Evolutionary conservation across 2,329 filamentous ascomycete genomes (phyloP).

Genomic region (Paraconiothyrium brasiliense): DNA sequence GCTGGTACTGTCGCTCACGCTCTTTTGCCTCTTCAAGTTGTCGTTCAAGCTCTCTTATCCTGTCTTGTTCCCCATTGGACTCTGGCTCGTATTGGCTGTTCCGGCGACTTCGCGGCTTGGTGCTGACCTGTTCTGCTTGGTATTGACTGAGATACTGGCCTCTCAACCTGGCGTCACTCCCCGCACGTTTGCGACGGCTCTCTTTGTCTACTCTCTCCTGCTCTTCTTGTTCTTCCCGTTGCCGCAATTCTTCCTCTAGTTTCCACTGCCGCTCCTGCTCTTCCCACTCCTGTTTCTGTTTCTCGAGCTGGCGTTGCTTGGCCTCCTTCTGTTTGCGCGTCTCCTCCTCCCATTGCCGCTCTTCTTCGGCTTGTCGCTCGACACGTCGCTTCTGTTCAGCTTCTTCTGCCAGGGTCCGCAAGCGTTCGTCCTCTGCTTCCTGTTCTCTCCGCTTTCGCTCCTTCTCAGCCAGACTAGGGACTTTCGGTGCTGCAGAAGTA

Average conservation of each 20-base stretch:
- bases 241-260: constrained; percentile 75
- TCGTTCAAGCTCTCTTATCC: constrained; percentile 82
- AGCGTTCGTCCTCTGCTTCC: constrained; percentile 63
- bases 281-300: constrained; percentile 78
- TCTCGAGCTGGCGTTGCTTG: constrained; percentile 67
- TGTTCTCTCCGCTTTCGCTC: constrained; percentile 72
- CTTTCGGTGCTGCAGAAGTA: constrained; percentile 79
- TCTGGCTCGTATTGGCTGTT: constrained; percentile 53
- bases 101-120: constrained; percentile 46
- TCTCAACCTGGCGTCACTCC: constrained; percentile 73
- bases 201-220: constrained; percentile 74
- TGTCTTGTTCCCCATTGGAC: constrained; percentile 67
- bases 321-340: constrained; percentile 67
- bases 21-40: constrained; percentile 74
- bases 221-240: constrained; percentile 76
- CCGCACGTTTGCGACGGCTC: constrained; percentile 67
- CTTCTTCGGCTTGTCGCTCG: constrained; percentile 69
- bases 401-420: constrained; percentile 62
- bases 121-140: constrained; percentile 70
- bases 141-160: constrained; percentile 91
- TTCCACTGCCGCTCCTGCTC: constrained; percentile 82
- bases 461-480: constrained; percentile 86
- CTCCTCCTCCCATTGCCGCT: constrained; percentile 72
- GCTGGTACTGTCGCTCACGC: constrained; percentile 71
- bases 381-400: constrained; percentile 59